Base-by-base conservation (phyloP, 2,329 filamentous ascomycete genomes). In the Claviceps sorghi region DNA sequence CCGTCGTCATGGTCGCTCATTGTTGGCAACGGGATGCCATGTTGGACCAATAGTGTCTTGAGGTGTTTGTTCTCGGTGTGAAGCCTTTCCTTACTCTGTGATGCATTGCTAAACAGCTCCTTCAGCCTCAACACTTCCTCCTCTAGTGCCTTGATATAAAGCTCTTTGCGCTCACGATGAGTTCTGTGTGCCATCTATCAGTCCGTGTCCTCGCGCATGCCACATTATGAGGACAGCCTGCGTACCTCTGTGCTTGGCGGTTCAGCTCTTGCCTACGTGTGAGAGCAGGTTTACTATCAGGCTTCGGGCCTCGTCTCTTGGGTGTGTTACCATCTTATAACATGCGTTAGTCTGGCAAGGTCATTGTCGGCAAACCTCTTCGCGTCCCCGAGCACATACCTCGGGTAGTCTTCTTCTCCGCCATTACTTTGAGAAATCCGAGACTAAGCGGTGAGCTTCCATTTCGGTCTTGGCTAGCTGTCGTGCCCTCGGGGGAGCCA, bases 221-320 rank as follows among this genome's bases (percentile, higher is more conserved):
- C 15, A 15, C 15, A 36, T 30, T 1, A 41, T 26, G 30, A 15
- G n/a, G n/a, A 6, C 2, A 9, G 34, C 11, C 22, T 7, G 56
- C 69, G 60, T 79, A 94, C 90, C 90, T 84, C 69, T 97, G 93
- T 32, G 93, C 93, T 71, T 97, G 91, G 57, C 93, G 81, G 65
- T 97, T 97, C 55, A 97, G 73, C 67, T 97, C 91, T 65, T 97
- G 93, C 57, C 91, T 81, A 56, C 91, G 79, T 21, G 91, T 97
- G 61, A 95, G 72, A 45, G 93, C 91, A 19, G 93, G 93, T 65
- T 95, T 96, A 72, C 86, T 94, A 67, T 97, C 93, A 21, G 93
- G 93, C 66, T 97, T 97, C 0, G 93, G 93, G 1, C 93, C 93
- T 67, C 93, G 82, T 58, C 88, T 82, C 71, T 97, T 98, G 2